These are phyloP conservation scores for Cryptosporidium viatorum DNA, from an alignment of 169 alveolate genomes.

Conservation along the genomic window DNA sequence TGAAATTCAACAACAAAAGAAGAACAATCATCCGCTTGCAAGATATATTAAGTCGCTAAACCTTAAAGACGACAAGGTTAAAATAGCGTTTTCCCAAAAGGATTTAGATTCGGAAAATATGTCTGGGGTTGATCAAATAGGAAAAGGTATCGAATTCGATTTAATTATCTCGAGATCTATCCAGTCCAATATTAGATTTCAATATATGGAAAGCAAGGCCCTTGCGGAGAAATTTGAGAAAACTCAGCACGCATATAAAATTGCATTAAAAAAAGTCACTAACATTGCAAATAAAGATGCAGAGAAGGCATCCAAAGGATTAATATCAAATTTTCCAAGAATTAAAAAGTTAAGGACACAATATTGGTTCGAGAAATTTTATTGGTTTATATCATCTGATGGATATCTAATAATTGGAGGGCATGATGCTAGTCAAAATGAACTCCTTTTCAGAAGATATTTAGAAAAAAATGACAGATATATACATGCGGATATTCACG, in stretches of 20 bases:
- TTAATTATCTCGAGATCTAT: conserved; percentile 83
- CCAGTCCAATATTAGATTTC: conserved; percentile 87
- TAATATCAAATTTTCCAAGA: conserved; percentile 42
- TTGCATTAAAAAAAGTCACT: conserved; percentile 92
- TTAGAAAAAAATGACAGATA: conserved; percentile 91
- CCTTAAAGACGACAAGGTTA: conserved; percentile 75
- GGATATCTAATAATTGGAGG: conserved; percentile 91
- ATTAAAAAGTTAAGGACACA: conserved; percentile 86
- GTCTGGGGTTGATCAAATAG: conserved; percentile 50
- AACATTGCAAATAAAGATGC: conserved; percentile 86
- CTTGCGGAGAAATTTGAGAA: conserved; percentile 88
- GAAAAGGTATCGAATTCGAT: conserved; percentile 79
- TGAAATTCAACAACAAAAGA: conserved; percentile 89
- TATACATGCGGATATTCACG: conserved; percentile 97
- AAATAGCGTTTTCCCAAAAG: conserved; percentile 63
- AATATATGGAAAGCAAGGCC: conserved; percentile 87
- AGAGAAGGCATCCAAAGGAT: conserved; percentile 76
- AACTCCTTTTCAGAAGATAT: conserved; percentile 92
- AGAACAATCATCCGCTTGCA: conserved; percentile 90
- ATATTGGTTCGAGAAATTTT: conserved; percentile 97
- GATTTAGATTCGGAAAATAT: conserved; percentile 39
- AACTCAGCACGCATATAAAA: conserved; percentile 88
- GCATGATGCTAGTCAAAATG: conserved; percentile 95
- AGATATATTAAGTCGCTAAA: conserved; percentile 85
- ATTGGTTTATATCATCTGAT: conserved; percentile 95